These are phyloP conservation scores for Colletotrichum noveboracense DNA, from an alignment of 2,329 filamentous ascomycete species.

Conservation along the genomic window DNA sequence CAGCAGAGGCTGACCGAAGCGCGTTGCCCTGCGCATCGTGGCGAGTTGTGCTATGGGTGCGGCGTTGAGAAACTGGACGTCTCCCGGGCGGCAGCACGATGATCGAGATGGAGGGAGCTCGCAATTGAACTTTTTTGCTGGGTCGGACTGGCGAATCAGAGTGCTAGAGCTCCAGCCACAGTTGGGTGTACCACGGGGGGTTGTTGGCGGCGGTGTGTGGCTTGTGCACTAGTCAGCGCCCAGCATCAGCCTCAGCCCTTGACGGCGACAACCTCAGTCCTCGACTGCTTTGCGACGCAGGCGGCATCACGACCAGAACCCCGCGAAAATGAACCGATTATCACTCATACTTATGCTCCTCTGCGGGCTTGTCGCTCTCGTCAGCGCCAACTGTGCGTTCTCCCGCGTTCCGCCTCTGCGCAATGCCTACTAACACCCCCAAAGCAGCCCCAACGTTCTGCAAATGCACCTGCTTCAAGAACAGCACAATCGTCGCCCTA, in stretches of 20 bases:
- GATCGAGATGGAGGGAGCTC: slow-evolving; percentile 9
- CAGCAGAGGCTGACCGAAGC: slow-evolving; percentile 38
- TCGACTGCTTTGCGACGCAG: background rate
- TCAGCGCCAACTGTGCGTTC: slow-evolving; percentile 47
- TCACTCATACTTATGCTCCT: slow-evolving; percentile 40
- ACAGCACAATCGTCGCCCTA: slow-evolving; percentile 70
- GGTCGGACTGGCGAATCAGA: slow-evolving; percentile 11
- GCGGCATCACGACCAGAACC: background rate
- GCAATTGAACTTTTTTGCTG: slow-evolving; percentile 22
- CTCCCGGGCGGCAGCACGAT: background rate
- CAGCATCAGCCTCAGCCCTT: background rate
- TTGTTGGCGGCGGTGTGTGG: background rate
- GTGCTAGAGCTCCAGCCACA: slow-evolving; percentile 10
- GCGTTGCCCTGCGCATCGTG: slow-evolving; percentile 49
- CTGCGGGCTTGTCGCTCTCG: slow-evolving; percentile 37
- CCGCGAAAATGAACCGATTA: slow-evolving; percentile 32
- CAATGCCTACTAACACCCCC: slow-evolving; percentile 25
- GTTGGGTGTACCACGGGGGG: background rate
- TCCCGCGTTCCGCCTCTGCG: background rate
- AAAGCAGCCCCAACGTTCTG: slow-evolving; percentile 68
- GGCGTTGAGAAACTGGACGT: background rate
- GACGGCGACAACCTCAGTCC: background rate
- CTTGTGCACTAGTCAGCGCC: background rate
- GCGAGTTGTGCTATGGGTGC: background rate
- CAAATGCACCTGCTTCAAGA: slow-evolving; percentile 74